Percentiles rank a stretch among this genome's conserved stretches.
Evolutionary conservation across 805 yeast species (phyloP).

Genomic region (Candida maesae): DNA sequence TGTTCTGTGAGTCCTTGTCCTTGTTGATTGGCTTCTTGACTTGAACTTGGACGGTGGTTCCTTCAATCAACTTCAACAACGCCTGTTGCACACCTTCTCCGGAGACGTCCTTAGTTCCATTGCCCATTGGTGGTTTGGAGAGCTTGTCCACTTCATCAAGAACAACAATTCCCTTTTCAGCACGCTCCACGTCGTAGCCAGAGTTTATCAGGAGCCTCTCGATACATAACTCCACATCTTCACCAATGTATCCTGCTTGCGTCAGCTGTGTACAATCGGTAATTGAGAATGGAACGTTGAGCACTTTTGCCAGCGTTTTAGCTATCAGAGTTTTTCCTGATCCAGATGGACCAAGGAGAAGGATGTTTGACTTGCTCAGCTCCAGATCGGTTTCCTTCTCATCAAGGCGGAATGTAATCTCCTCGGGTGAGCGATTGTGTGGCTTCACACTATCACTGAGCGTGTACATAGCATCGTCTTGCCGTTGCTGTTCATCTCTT

Average conservation of each 20-base stretch:
- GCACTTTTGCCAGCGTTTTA: constrained; percentile 45
- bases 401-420: constrained; percentile 26
- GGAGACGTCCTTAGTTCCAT: constrained; percentile 53
- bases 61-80: constrained; percentile 52
- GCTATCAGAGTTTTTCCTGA: constrained; percentile 60
- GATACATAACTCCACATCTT: constrained; percentile 56
- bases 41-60: constrained; percentile 46
- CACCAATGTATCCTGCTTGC: constrained; percentile 65
- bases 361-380: constrained; percentile 51
- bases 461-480: constrained; percentile 28
- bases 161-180: constrained; percentile 57
- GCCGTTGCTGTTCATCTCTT: constrained; percentile 26
- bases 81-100: constrained; percentile 69
- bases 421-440: constrained; percentile 29
- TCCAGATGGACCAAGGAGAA: constrained; percentile 58
- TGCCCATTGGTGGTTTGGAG: constrained; percentile 43
- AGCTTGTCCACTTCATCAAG: constrained; percentile 58
- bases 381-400: constrained; percentile 39
- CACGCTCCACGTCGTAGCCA: constrained; percentile 46
- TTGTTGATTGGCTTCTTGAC: constrained; percentile 40
- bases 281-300: constrained; percentile 55
- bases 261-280: constrained; percentile 61
- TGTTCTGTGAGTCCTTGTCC: constrained; percentile 28
- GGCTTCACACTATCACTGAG: constrained; percentile 22
- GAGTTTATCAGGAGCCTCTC: constrained; percentile 48